Evolutionary conservation across 2,329 filamentous ascomycete species (phyloP), one percentile per base, ranked within the genome.

Genomic region (Zasmidium angulare): DNA sequence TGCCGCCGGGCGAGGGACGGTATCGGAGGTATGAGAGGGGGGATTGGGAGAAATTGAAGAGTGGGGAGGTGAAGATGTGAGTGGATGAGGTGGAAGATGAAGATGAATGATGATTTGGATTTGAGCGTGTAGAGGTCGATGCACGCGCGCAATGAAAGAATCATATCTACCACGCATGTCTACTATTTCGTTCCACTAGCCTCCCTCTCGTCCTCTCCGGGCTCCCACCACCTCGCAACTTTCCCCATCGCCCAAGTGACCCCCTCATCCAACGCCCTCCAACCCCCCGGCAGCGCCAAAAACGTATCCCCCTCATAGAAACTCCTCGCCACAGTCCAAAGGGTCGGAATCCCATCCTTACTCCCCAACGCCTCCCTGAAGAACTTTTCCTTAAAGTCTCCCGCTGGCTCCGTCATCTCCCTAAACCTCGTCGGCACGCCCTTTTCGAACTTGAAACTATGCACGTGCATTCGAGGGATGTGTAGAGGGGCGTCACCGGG

Each of bases 11-110:
- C 22, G 80, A 78, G 1, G 60, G 59, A n/a, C 54, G 53, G 0
- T 96, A 96, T 74, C 82, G 86, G 26, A 82, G 78, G 4, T 96
- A 96, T 74, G 77, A 75, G 0, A 74, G 81, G 60, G 76, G 75
- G 57, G 88, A 95, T 48, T 96, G 90, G 91, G 78, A 82, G 24
- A 79, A 78, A 54, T 71, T 96, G 66, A 83, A 84, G 53, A 84
- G 77, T 1, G 91, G 90, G 0, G 80, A 81, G 59, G 86, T 90
- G n/a, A 93, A 87, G 77, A 43, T 43, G 36, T 43, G 36, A 43
- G 9, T n/a, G n/a, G 36, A 3, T 43, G 11, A 43, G 36, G 6
- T 4, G 26, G 26, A 29, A 11, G 6, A 29, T 29, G 26, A 29
- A 29, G 14, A 36, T 36, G 29, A 36, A 36, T n/a, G n/a, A 36